phyloP scores from a whole-genome alignment of 2,329 filamentous ascomycete genomes.

The Paraphaeosphaeria sporulosa region DNA sequence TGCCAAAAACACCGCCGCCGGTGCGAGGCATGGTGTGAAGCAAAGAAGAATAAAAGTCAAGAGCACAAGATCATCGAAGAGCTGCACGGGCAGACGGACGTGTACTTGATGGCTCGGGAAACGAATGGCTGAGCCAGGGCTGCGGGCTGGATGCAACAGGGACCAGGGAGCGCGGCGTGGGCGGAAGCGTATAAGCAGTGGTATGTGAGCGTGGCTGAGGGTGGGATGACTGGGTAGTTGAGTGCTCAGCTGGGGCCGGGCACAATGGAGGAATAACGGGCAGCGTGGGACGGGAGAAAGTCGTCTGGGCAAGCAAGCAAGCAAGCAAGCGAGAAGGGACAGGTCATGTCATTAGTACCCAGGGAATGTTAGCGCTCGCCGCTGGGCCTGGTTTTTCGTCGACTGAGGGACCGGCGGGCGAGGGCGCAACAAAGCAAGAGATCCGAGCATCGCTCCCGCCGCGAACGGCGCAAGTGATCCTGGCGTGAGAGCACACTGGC shows the following conservation, averaged over 20 bases:
- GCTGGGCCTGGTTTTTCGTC: conserved; percentile 5
- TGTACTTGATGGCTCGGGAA: conserved; percentile 9
- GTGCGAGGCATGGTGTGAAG: conserved; percentile 44
- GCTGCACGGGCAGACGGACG: neutral
- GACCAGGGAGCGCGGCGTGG: neutral
- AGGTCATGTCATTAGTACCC: neutral
- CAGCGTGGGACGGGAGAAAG: conserved; percentile 1
- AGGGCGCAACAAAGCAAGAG: conserved; percentile 13
- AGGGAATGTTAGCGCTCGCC: neutral
- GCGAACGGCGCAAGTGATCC: conserved; percentile 8
- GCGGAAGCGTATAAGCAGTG: conserved; percentile 3
- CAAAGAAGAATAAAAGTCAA: conserved; percentile 7
- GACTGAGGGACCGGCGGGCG: neutral
- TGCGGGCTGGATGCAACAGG: neutral
- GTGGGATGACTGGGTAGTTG: neutral
- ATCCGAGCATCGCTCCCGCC: conserved; percentile 10
- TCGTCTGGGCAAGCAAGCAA: neutral
- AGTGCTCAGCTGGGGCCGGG: conserved; percentile 5
- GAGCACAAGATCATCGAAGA: conserved; percentile 20
- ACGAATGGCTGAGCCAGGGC: neutral
- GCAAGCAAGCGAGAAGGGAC: neutral
- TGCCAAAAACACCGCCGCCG: conserved; percentile 46
- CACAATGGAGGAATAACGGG: neutral
- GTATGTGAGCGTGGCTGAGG: conserved; percentile 12
- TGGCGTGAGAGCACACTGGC: conserved; percentile 1